Evolutionary conservation across 2,329 filamentous ascomycete species (phyloP), one percentile per base, ranked within the genome.

Genomic region (Proliferodiscus dingleyae): DNA sequence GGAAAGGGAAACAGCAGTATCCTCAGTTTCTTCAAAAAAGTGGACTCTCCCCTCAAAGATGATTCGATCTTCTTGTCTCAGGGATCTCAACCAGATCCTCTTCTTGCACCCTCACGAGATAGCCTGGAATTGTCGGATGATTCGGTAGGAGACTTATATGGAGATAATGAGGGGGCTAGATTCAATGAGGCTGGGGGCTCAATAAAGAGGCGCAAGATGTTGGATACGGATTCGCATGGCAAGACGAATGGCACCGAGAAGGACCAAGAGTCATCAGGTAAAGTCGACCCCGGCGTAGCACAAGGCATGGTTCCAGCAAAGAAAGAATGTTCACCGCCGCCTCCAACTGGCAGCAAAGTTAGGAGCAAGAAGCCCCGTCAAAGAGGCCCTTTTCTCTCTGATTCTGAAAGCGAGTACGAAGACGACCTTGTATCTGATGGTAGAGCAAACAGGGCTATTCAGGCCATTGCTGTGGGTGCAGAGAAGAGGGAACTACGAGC

Each of bases 11-110:
- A 87, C 56, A 71, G 73, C 5, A 88, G 81, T 52, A 88, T 89
- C 24, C 66, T 88, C 11, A 87, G 67, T 52, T 89, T 88, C 64
- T 89, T 89, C 61, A 81, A 85, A 59, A 89, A 87, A 60, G 72
- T 78, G 0, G 75, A 77, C 10, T 66, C 66, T 0, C 65, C 57
- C 9, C 21, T 63, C 42, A 68, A 75, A 46, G 73, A 83, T 51
- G 69, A 81, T 45, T 70, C 72, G 16, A 72, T 85, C 8, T 85
- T 87, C 45, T 64, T 71, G 3, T 65, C 70, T 19, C 64, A 57
- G 46, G 56, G 54, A 49, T 61, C 50, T 48, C 53, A 54, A 42
- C 49, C 46, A 5, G 47, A 53, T 18, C 46, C 39, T 18, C 24
- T 47, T n/a, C 26, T 45, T 37, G 39, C 33, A 15, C 33, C 33